phyloP scores from a whole-genome alignment of 257 asterid species.

The Solanum appendiculatum region DNA sequence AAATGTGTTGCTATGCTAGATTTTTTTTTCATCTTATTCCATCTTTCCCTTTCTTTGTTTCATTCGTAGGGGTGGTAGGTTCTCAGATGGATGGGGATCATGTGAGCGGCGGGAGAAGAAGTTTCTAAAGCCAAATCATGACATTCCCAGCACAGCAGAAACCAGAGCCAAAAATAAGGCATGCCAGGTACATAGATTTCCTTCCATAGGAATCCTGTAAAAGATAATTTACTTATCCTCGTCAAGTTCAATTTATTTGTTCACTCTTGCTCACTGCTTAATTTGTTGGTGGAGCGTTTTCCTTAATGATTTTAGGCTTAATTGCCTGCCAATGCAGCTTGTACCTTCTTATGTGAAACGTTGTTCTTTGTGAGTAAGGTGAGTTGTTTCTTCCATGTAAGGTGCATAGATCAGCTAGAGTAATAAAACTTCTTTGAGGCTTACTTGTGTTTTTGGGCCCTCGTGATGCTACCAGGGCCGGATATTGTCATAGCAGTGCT shows the following conservation, averaged over 20 bases:
- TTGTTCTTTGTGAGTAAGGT: neutral
- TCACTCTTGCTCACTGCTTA: neutral
- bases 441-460: neutral
- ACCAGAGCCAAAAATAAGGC: constrained; percentile 97
- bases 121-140: constrained; percentile 88
- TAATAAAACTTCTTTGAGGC: neutral
- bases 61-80: constrained; percentile 73
- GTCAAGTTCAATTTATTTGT: neutral
- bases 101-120: constrained; percentile 88
- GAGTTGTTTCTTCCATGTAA: neutral
- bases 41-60: neutral
- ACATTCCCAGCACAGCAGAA: constrained; percentile 98
- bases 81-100: constrained; percentile 99
- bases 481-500: neutral
- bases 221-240: neutral
- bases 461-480: neutral
- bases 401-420: neutral
- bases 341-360: neutral
- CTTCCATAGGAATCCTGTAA: neutral
- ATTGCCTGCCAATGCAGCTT: neutral
- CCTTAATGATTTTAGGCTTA: neutral
- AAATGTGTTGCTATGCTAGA: neutral
- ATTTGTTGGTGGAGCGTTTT: neutral
- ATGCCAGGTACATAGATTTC: constrained; percentile 58
- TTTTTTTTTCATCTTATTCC: neutral